A percentile compares a stretch with the other conserved stretches of the same genome.
These are phyloP conservation scores for Aspergillus spinulosporus DNA, from an alignment of 2,329 filamentous ascomycete genomes.

Conservation along the genomic window DNA sequence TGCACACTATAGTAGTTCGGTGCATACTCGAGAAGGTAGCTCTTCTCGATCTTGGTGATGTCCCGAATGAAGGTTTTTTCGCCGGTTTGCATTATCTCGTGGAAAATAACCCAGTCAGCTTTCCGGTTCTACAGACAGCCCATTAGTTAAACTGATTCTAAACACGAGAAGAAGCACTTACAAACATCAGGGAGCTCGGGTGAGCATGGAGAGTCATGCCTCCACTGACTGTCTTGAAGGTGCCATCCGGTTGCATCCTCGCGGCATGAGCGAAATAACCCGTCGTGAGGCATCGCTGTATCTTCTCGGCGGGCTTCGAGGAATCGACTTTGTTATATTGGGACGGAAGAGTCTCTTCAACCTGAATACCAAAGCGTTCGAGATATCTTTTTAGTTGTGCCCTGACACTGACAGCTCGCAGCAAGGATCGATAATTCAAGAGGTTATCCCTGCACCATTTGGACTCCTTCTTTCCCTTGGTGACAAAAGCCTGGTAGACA, in stretches of 20 bases:
- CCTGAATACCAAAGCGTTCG: slow-evolving; percentile 75
- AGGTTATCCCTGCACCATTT: slow-evolving; percentile 85
- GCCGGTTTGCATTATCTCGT: slow-evolving; percentile 86
- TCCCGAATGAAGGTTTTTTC: slow-evolving; percentile 89
- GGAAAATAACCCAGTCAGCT: slow-evolving; percentile 94
- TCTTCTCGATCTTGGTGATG: slow-evolving; percentile 88
- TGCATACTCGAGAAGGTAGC: slow-evolving; percentile 88
- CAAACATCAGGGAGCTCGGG: slow-evolving; percentile 88
- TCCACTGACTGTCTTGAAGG: slow-evolving; percentile 78
- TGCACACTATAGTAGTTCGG: slow-evolving; percentile 74
- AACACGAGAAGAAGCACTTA: slow-evolving; percentile 37
- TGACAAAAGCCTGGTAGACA: slow-evolving; percentile 86
- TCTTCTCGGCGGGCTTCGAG: slow-evolving; percentile 65
- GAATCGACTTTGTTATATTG: slow-evolving; percentile 33
- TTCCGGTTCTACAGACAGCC: slow-evolving; percentile 67
- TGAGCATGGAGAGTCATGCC: slow-evolving; percentile 79
- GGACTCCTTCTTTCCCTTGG: slow-evolving; percentile 76
- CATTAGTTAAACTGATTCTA: not conserved
- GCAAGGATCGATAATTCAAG: slow-evolving; percentile 83
- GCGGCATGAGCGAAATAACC: slow-evolving; percentile 94
- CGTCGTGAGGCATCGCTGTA: slow-evolving; percentile 79
- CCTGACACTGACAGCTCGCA: slow-evolving; percentile 78
- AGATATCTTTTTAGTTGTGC: slow-evolving; percentile 84
- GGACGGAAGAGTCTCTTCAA: slow-evolving; percentile 59
- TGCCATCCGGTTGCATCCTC: slow-evolving; percentile 90